Percentiles rank a stretch among this genome's conserved stretches.
These are phyloP conservation scores for Camelina sativa DNA, from an alignment of 345 rosid species.

Conservation along the genomic window DNA sequence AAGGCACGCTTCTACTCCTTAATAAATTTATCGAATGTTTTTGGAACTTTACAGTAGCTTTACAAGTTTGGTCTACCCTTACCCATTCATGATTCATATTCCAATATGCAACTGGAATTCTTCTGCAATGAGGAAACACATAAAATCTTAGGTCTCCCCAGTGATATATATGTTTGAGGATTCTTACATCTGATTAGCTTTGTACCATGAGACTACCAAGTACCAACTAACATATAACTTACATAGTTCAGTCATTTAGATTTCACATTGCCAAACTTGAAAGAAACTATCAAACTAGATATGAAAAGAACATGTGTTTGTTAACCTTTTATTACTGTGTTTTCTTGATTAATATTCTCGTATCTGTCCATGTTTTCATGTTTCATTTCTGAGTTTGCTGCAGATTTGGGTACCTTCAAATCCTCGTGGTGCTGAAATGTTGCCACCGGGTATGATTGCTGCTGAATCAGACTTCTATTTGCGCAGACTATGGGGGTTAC, in stretches of 20 bases:
- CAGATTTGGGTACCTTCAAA: conserved; percentile 97
- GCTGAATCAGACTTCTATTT: conserved; percentile 86
- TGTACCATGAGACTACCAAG: background rate
- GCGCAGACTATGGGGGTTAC: conserved; percentile 92
- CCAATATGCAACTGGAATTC: background rate
- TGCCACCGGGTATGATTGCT: conserved; percentile 82
- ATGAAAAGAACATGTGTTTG: conserved; percentile 9
- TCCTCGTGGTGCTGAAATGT: conserved; percentile 93
- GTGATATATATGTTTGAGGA: background rate
- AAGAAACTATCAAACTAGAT: background rate
- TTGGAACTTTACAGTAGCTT: background rate
- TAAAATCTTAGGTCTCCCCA: conserved; percentile 5
- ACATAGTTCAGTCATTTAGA: conserved; percentile 5
- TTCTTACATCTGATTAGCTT: background rate
- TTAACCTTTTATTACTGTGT: conserved; percentile 12
- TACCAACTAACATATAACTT: conserved; percentile 2
- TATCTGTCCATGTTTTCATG: conserved; percentile 30
- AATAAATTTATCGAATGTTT: conserved; percentile 21
- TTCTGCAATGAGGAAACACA: background rate
- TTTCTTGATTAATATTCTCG: background rate
- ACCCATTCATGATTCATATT: conserved; percentile 6
- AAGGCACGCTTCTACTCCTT: conserved; percentile 54
- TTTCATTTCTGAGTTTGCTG: conserved; percentile 32
- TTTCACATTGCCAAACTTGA: conserved; percentile 4
- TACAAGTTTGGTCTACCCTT: background rate